A percentile compares a stretch with the other conserved stretches of the same genome.
phyloP scores from a whole-genome alignment of 257 asterid genomes.

The Salvia miltiorrhiza region DNA sequence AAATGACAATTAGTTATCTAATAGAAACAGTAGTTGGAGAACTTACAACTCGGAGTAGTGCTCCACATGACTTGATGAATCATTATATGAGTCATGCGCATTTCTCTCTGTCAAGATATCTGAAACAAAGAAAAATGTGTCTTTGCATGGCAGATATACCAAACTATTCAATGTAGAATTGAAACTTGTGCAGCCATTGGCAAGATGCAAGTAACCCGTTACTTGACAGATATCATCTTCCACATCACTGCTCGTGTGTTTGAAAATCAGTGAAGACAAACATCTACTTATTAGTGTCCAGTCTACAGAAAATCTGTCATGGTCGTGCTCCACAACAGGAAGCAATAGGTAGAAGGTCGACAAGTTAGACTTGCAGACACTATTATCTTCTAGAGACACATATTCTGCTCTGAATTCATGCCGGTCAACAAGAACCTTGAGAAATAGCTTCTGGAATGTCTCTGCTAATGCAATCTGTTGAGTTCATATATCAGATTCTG shows the following conservation, averaged over 20 bases:
- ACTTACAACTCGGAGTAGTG: conserved; percentile 69
- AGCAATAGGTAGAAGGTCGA: conserved; percentile 74
- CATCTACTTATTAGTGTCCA: conserved; percentile 71
- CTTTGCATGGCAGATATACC: conserved; percentile 81
- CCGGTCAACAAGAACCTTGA: conserved; percentile 80
- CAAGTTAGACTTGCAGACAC: conserved; percentile 31
- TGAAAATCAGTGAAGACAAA: conserved; percentile 76
- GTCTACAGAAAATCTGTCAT: conserved; percentile 60
- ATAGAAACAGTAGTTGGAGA: conserved; percentile 14
- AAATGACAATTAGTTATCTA: not conserved
- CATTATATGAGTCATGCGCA: conserved; percentile 50
- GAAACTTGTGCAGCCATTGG: conserved; percentile 55
- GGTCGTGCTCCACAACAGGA: conserved; percentile 49
- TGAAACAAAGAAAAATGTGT: conserved; percentile 65
- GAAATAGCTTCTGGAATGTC: conserved; percentile 78
- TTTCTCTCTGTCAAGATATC: conserved; percentile 51
- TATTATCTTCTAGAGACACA: conserved; percentile 51
- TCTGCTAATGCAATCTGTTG: conserved; percentile 70
- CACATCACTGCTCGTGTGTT: conserved; percentile 28
- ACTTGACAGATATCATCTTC: conserved; percentile 31
- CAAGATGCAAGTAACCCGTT: conserved; percentile 54
- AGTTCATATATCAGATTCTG: conserved; percentile 20
- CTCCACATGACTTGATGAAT: conserved; percentile 55
- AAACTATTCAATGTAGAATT: conserved; percentile 65
- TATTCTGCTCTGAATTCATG: conserved; percentile 51